Evolutionary conservation across 179 eudicot species (phyloP).

Genomic region (Beta corolliflora): DNA sequence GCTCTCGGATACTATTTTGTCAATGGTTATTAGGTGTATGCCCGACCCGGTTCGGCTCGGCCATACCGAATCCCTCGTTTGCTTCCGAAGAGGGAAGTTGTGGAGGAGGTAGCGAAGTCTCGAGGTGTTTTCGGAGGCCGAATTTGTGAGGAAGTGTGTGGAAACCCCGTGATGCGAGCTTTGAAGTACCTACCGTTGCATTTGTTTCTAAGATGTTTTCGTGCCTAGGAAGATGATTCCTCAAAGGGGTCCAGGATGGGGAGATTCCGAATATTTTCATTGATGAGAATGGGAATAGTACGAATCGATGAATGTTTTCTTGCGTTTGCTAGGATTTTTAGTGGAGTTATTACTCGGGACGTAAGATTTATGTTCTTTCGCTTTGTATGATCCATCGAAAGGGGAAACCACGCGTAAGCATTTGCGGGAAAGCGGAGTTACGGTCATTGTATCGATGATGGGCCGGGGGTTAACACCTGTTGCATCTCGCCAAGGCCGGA

Average conservation of each 20-base stretch:
- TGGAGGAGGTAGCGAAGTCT: slow-evolving; percentile 43
- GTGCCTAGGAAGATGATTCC: slow-evolving; percentile 75
- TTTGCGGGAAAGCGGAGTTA: slow-evolving; percentile 76
- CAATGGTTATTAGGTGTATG: slow-evolving; percentile 70
- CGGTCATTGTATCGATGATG: slow-evolving; percentile 87
- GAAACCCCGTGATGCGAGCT: slow-evolving; percentile 69
- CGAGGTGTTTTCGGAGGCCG: slow-evolving; percentile 70
- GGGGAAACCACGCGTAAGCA: slow-evolving; percentile 71
- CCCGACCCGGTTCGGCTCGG: slow-evolving; percentile 78
- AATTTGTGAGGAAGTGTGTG: slow-evolving; percentile 71
- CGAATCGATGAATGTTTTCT: slow-evolving; percentile 91
- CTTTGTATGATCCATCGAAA: slow-evolving; percentile 87
- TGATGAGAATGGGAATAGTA: slow-evolving; percentile 48
- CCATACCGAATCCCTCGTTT: slow-evolving; percentile 65
- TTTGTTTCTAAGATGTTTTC: slow-evolving; percentile 95
- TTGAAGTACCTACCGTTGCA: slow-evolving; percentile 77
- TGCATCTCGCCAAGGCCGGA: slow-evolving; percentile 66
- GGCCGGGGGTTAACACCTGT: slow-evolving; percentile 81
- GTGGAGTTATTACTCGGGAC: slow-evolving; percentile 75
- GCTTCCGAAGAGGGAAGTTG: slow-evolving; percentile 76
- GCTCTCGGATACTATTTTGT: slow-evolving; percentile 63
- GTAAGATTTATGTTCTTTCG: slow-evolving; percentile 73
- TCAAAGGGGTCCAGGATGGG: slow-evolving; percentile 51
- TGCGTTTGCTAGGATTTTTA: slow-evolving; percentile 92
- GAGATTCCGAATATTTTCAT: slow-evolving; percentile 45